Percentiles rank a stretch among this genome's conserved stretches.
These are phyloP conservation scores for Oligophagozyma castellii DNA, from an alignment of 1,139 yeast genomes.

Conservation along the genomic window DNA sequence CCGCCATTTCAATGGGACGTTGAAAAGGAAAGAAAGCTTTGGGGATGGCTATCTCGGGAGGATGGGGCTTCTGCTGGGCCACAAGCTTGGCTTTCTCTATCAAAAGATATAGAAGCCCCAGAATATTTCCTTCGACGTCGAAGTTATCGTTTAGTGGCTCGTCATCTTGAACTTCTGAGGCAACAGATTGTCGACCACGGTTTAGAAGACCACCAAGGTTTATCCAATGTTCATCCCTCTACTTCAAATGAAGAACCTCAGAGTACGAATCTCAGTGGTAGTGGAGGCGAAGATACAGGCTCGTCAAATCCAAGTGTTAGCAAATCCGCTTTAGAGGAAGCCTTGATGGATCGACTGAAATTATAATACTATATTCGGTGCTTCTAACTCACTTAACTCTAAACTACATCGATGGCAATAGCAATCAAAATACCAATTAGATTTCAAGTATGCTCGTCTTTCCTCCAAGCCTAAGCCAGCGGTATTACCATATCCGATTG, in stretches of 20 bases:
- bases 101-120: conserved; percentile 18
- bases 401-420: conserved; percentile 34
- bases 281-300: conserved; percentile 7
- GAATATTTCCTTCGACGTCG: conserved; percentile 18
- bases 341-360: conserved; percentile 23
- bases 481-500: conserved; percentile 50
- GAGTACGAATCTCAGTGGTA: conserved; percentile 5
- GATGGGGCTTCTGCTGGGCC: conserved; percentile 23
- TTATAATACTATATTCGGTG: not conserved
- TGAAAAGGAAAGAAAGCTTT: conserved; percentile 28
- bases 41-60: conserved; percentile 28
- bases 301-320: conserved; percentile 27
- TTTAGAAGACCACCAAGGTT: conserved; percentile 1
- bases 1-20: conserved; percentile 29
- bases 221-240: conserved; percentile 1
- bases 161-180: conserved; percentile 16
- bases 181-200: conserved; percentile 10
- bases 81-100: conserved; percentile 25
- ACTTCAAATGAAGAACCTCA: conserved; percentile 3
- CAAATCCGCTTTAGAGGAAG: conserved; percentile 35
- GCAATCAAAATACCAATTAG: conserved; percentile 53
- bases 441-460: conserved; percentile 33
- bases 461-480: conserved; percentile 30
- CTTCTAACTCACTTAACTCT: too few relatives aligned
- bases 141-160: conserved; percentile 18